Percentiles rank a stretch among this genome's conserved stretches.
phyloP scores from a whole-genome alignment of 2,329 filamentous ascomycete species.

The Aspergillus eucalypticola region DNA sequence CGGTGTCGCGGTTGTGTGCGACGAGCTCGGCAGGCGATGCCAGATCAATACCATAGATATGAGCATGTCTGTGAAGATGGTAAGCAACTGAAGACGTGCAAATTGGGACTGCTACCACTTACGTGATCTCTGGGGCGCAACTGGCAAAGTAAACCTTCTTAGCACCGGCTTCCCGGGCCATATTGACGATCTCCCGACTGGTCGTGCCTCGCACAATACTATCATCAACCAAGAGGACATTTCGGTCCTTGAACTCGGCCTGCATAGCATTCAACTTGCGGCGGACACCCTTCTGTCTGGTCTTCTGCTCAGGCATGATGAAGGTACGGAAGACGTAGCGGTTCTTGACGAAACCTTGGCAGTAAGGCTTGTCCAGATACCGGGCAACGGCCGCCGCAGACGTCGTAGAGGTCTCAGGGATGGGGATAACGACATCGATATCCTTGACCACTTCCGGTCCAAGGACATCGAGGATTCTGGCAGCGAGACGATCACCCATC shows the following conservation, averaged over 20 bases:
- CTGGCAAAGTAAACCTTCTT: constrained; percentile 79
- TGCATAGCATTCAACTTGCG: constrained; percentile 87
- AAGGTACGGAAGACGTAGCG: constrained; percentile 86
- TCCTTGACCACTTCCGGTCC: constrained; percentile 69
- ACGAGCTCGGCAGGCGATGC: constrained; percentile 71
- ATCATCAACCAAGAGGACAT: constrained; percentile 84
- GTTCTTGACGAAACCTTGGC: constrained; percentile 85
- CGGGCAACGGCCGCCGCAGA: constrained; percentile 76
- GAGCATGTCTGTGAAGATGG: constrained; percentile 59
- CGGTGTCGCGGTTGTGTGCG: constrained; percentile 64
- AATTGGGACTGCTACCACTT: constrained; percentile 18
- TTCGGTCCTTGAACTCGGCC: constrained; percentile 77
- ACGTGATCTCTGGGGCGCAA: constrained; percentile 77
- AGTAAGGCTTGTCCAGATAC: constrained; percentile 72
- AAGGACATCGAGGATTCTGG: constrained; percentile 67
- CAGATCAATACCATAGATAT: constrained; percentile 82
- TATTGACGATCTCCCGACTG: constrained; percentile 73
- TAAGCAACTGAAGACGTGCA: constrained; percentile 7
- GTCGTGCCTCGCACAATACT: constrained; percentile 87
- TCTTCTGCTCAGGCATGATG: constrained; percentile 80
- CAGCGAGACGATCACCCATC: constrained; percentile 81
- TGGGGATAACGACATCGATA: constrained; percentile 79
- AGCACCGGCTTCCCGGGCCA: constrained; percentile 83
- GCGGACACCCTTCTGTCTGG: constrained; percentile 80
- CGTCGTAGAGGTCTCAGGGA: constrained; percentile 80